Conservation (phyloP, 805 yeast genomes). For the Teunomyces lycoperdinae region DNA sequence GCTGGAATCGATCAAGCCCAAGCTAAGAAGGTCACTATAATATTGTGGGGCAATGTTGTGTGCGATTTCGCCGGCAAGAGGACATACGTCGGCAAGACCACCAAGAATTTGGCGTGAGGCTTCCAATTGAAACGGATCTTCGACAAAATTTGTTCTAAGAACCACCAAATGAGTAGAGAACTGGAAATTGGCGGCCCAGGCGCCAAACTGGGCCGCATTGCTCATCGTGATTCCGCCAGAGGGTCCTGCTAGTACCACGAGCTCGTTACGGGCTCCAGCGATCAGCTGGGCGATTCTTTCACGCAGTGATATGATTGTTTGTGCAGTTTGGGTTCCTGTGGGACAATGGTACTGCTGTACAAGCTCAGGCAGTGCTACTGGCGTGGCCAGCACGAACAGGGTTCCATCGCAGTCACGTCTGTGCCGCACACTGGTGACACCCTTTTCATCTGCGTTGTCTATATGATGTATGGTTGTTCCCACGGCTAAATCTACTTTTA, state of each 20-base stretch:
- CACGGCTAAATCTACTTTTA: not conserved
- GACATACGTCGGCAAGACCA: conserved; percentile 41
- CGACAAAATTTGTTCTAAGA: conserved; percentile 37
- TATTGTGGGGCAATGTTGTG: conserved; percentile 53
- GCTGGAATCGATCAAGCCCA: conserved; percentile 43
- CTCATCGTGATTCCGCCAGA: conserved; percentile 12
- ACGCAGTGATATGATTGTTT: conserved; percentile 14
- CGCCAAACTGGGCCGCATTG: conserved; percentile 30
- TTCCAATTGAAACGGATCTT: conserved; percentile 11
- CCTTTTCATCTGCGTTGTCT: conserved; percentile 1
- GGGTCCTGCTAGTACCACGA: not conserved
- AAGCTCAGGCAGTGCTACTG: conserved; percentile 1
- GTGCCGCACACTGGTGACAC: not conserved
- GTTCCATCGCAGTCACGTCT: not conserved
- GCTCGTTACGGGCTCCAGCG: not conserved
- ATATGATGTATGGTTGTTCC: not conserved
- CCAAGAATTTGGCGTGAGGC: conserved; percentile 35
- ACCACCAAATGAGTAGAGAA: conserved; percentile 17
- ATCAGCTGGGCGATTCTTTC: conserved; percentile 5
- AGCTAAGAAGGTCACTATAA: conserved; percentile 44
- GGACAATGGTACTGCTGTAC: conserved; percentile 1
- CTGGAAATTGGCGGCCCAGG: conserved; percentile 43
- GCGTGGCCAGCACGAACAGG: not conserved
- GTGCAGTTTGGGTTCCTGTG: not conserved
- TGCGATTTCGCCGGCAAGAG: conserved; percentile 44